Conservation (phyloP, 768 basidiomycete species). For the Clitopilus hobsonii region DNA sequence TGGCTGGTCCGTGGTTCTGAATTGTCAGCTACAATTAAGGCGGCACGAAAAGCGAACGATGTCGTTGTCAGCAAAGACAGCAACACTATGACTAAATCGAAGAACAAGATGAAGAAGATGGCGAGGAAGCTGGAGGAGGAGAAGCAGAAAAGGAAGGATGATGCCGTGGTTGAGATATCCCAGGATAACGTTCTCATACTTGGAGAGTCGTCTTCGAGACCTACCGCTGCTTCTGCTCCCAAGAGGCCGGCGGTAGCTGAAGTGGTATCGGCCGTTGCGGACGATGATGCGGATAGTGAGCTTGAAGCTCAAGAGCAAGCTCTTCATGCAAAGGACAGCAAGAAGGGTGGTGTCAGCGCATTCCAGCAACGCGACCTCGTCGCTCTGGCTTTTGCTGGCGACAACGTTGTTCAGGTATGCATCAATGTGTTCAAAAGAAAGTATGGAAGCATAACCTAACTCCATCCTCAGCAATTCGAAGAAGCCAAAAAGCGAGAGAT, state of each 20-base stretch:
- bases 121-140: constrained; percentile 51
- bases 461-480: constrained; percentile 65
- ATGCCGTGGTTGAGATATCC: constrained; percentile 77
- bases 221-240: constrained; percentile 16
- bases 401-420: constrained; percentile 87
- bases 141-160: constrained; percentile 58
- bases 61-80: constrained; percentile 68
- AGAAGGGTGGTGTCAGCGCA: constrained; percentile 46
- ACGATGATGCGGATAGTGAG: constrained; percentile 60
- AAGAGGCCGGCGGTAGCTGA: constrained; percentile 33
- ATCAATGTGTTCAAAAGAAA: no score
- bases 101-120: constrained; percentile 70
- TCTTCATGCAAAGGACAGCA: constrained; percentile 33
- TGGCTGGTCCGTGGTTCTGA: constrained; percentile 58
- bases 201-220: constrained; percentile 27
- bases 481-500: constrained; percentile 80
- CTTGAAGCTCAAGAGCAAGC: constrained; percentile 63
- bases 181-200: constrained; percentile 44
- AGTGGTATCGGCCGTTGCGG: constrained; percentile 42
- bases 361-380: constrained; percentile 93
- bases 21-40: constrained; percentile 28
- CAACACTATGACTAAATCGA: constrained; percentile 55
- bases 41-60: constrained; percentile 69
- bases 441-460: background rate
- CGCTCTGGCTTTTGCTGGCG: constrained; percentile 92